phyloP scores from a whole-genome alignment of 2,329 filamentous ascomycete species.

The Didymella segeticola region DNA sequence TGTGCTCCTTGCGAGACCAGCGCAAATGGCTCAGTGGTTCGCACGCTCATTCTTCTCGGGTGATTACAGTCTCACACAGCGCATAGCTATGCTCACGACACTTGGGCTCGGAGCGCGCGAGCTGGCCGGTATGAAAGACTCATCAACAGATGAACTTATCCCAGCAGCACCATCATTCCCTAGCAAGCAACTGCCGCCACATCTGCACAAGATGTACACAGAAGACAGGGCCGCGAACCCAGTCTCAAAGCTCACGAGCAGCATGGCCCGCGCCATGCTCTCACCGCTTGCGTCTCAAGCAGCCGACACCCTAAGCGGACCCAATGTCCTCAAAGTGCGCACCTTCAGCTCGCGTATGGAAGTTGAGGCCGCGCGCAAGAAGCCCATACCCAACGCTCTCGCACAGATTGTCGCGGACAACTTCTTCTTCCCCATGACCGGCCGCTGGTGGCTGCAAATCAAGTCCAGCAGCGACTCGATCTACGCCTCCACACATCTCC shows the following conservation, averaged over 20 bases:
- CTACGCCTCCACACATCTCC: conserved; percentile 75
- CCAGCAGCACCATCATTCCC: conserved; percentile 66
- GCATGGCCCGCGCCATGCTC: conserved; percentile 75
- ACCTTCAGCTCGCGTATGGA: conserved; percentile 83
- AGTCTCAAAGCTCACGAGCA: conserved; percentile 71
- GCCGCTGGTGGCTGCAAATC: conserved; percentile 73
- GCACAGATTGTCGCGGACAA: conserved; percentile 74
- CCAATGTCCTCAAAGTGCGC: conserved; percentile 84
- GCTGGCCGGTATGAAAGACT: conserved; percentile 75
- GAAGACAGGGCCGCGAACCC: conserved; percentile 57
- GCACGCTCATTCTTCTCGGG: conserved; percentile 86
- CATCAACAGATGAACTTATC: conserved; percentile 56
- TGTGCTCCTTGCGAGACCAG: conserved; percentile 76
- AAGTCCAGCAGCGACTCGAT: conserved; percentile 63
- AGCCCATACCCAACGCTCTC: conserved; percentile 75
- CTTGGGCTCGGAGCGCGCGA: conserved; percentile 84
- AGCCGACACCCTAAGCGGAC: conserved; percentile 79
- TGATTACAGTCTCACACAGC: conserved; percentile 86
- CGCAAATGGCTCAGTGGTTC: conserved; percentile 82
- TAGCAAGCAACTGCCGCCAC: conserved; percentile 77
- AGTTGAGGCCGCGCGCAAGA: conserved; percentile 65
- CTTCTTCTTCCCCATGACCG: conserved; percentile 88
- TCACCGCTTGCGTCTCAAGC: conserved; percentile 81
- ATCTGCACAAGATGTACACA: conserved; percentile 75
- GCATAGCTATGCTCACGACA: conserved; percentile 80